Evolutionary conservation across 257 asterid species (phyloP).

Genomic region (Capsicum pubescens): DNA sequence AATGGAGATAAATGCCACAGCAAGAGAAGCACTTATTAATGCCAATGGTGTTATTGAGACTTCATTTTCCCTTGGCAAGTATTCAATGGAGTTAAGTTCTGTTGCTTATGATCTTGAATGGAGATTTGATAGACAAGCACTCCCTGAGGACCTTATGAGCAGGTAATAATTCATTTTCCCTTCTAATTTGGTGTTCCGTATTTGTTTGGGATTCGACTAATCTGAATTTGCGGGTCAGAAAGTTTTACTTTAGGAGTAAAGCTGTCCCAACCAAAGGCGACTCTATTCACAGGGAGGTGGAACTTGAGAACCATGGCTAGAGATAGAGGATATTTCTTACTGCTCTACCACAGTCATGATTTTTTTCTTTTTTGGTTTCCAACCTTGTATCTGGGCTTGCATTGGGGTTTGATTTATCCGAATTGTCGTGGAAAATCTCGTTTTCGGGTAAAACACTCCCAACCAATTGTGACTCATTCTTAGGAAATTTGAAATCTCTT

Average conservation of each 20-base stretch:
- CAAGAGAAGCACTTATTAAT: constrained; percentile 65
- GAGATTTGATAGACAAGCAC: constrained; percentile 70
- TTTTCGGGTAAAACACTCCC: not conserved
- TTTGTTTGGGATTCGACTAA: not conserved
- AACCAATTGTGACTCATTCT: not conserved
- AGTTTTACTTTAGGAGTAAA: not conserved
- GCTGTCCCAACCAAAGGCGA: not conserved
- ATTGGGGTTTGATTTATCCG: not conserved
- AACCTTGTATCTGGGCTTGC: no score
- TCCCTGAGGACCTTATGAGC: constrained; percentile 69
- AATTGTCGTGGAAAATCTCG: not conserved
- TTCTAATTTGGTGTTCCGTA: not conserved
- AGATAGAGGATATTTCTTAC: not conserved
- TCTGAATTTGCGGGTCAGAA: not conserved
- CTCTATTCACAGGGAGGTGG: not conserved
- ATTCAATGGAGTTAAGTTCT: constrained; percentile 63
- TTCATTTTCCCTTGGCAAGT: constrained; percentile 58
- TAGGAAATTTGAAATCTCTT: not conserved
- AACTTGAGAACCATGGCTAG: not conserved
- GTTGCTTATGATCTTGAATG: constrained; percentile 65
- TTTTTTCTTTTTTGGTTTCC: not conserved
- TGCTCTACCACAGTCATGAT: not conserved
- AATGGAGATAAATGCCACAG: constrained; percentile 86
- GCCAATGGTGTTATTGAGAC: constrained; percentile 64
- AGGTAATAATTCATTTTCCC: constrained; percentile 49